These are phyloP conservation scores for Sanghuangporus sanghuang DNA, from an alignment of 1,284 basidiomycete species.

Conservation along the genomic window DNA sequence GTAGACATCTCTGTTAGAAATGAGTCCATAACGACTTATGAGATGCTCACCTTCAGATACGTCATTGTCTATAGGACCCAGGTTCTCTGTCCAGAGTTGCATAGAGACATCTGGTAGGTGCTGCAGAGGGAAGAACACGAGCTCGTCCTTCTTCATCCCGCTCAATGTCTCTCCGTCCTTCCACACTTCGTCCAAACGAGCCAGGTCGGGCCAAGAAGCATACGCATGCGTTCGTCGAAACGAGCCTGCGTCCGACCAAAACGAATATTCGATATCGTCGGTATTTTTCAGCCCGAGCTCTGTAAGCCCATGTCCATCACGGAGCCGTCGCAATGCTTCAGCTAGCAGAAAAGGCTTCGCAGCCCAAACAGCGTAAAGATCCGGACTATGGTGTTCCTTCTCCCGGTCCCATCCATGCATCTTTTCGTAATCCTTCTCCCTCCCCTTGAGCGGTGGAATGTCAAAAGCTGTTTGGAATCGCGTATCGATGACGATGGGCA, in stretches of 20 bases:
- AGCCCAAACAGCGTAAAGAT: constrained; percentile 49
- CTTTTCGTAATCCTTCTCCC: constrained; percentile 31
- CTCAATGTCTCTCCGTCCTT: constrained; percentile 27
- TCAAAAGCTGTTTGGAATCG: constrained; percentile 40
- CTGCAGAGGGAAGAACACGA: constrained; percentile 41
- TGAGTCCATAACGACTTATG: not conserved
- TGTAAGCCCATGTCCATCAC: not conserved
- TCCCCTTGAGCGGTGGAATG: constrained; percentile 37
- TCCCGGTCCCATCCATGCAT: constrained; percentile 44
- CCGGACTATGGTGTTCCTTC: constrained; percentile 34
- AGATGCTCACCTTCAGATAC: constrained; percentile 40
- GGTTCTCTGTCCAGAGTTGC: constrained; percentile 35
- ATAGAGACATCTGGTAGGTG: constrained; percentile 28
- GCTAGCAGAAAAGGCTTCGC: constrained; percentile 46
- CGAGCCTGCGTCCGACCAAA: constrained; percentile 50
- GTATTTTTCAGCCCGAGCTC: constrained; percentile 18
- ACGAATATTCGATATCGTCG: constrained; percentile 37
- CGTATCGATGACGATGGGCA: constrained; percentile 40
- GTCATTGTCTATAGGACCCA: constrained; percentile 44
- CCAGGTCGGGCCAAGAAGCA: constrained; percentile 38
- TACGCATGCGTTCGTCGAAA: constrained; percentile 39
- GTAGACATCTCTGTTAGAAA: not conserved
- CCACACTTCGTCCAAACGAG: constrained; percentile 37
- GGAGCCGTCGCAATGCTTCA: constrained; percentile 28
- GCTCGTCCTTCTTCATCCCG: constrained; percentile 29